phyloP scores from a whole-genome alignment of 352 stramenopile genomes.

The Proteromonas lacertae region DNA sequence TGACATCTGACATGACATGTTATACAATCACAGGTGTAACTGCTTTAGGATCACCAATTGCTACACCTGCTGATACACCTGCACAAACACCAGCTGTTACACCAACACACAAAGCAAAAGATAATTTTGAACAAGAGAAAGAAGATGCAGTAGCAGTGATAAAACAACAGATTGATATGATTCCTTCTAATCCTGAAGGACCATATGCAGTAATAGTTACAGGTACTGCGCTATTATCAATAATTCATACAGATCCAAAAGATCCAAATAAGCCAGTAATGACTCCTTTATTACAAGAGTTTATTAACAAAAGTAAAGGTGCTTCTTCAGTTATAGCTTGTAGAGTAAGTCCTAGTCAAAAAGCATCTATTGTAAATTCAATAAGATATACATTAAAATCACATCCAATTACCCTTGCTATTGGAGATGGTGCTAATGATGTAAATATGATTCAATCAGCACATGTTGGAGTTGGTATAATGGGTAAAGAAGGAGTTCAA shows the following conservation, averaged over 20 bases:
- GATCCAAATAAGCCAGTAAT: too few relatives aligned
- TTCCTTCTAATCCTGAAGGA: too few relatives aligned
- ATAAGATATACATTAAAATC: conserved; percentile 20
- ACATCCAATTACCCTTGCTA: conserved; percentile 8
- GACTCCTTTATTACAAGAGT: too few relatives aligned
- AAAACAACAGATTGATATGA: too few relatives aligned
- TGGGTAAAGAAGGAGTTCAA: conserved; percentile 50
- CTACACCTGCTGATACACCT: conserved; percentile 7
- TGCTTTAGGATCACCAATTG: conserved; percentile 9
- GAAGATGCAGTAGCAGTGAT: conserved; percentile 8
- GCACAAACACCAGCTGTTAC: neutral
- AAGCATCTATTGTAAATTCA: conserved; percentile 32
- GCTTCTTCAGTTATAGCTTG: conserved; percentile 46
- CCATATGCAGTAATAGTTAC: too few relatives aligned
- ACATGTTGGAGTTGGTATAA: conserved; percentile 19
- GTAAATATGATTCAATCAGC: conserved; percentile 10
- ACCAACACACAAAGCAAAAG: conserved; percentile 6
- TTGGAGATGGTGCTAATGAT: conserved; percentile 12
- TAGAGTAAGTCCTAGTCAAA: conserved; percentile 36
- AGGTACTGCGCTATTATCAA: too few relatives aligned
- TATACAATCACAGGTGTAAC: conserved; percentile 2
- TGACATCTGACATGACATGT: conserved; percentile 5
- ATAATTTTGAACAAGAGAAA: conserved; percentile 8
- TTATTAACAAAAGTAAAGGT: conserved; percentile 29
- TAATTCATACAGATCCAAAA: too few relatives aligned